Evolutionary conservation across 495 filamentous ascomycete genomes (phyloP).

Genomic region (Tuber aestivum): DNA sequence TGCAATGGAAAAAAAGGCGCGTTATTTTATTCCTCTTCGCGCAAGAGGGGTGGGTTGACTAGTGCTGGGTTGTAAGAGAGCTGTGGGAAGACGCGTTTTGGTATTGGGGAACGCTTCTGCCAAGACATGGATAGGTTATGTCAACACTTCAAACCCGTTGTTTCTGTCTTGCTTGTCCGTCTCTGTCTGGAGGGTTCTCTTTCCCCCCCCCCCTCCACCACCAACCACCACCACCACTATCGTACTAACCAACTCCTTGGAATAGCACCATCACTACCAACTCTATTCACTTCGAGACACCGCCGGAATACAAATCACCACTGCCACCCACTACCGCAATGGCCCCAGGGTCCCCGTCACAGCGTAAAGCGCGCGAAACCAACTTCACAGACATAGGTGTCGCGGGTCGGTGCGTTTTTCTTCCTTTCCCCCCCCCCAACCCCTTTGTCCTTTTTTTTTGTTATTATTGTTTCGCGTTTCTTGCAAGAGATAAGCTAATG

Average conservation of each 20-base stretch:
- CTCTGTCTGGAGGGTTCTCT: neutral
- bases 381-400: slow-evolving; percentile 62
- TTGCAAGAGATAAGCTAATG: neutral
- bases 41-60: neutral
- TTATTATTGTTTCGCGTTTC: slow-evolving; percentile 14
- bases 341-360: slow-evolving; percentile 16
- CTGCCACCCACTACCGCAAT: slow-evolving; percentile 14
- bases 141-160: neutral
- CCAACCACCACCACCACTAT: neutral
- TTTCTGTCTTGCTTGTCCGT: neutral
- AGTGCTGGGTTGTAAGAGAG: neutral
- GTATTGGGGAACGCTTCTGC: neutral
- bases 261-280: neutral
- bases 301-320: neutral
- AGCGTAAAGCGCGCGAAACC: slow-evolving; percentile 50
- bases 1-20: neutral
- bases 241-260: neutral
- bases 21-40: neutral
- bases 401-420: slow-evolving; percentile 52
- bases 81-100: neutral
- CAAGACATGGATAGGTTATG: neutral
- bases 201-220: neutral
- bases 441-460: slow-evolving; percentile 22
- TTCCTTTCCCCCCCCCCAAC: neutral
- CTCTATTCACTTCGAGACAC: neutral